These are phyloP conservation scores for Aotearoamyces nothofagi DNA, from an alignment of 2,329 filamentous ascomycete species.

Conservation along the genomic window DNA sequence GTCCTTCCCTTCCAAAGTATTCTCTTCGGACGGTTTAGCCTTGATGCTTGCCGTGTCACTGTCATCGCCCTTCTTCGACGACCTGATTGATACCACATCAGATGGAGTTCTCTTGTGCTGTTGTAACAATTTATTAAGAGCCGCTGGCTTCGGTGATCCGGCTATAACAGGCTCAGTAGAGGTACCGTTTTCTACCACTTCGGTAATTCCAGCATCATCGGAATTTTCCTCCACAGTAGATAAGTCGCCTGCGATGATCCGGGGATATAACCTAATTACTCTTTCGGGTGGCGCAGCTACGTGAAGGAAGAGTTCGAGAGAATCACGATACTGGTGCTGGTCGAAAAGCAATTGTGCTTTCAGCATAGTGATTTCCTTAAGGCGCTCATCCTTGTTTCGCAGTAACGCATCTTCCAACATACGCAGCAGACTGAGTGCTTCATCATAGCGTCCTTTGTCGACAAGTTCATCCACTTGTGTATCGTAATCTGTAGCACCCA, in stretches of 20 bases:
- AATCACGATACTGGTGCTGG: slow-evolving; percentile 66
- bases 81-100: slow-evolving; percentile 41
- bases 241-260: slow-evolving; percentile 66
- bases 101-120: slow-evolving; percentile 21
- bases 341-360: slow-evolving; percentile 81
- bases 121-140: slow-evolving; percentile 24
- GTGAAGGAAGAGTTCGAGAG: slow-evolving; percentile 78
- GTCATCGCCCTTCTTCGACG: slow-evolving; percentile 34
- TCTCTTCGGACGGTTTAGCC: slow-evolving; percentile 30
- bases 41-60: slow-evolving; percentile 41
- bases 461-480: slow-evolving; percentile 75
- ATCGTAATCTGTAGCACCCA: slow-evolving; percentile 87
- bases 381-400: slow-evolving; percentile 62
- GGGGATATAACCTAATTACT: slow-evolving; percentile 75
- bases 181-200: slow-evolving; percentile 20
- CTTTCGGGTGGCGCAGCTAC: slow-evolving; percentile 80
- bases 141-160: slow-evolving; percentile 19
- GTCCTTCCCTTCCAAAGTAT: slow-evolving; percentile 61
- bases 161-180: slow-evolving; percentile 29
- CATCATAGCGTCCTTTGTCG: slow-evolving; percentile 60
- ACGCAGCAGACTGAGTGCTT: slow-evolving; percentile 75
- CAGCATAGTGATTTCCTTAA: slow-evolving; percentile 77
- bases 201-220: slow-evolving; percentile 23
- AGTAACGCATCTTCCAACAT: slow-evolving; percentile 90
- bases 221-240: slow-evolving; percentile 40